Evolutionary conservation across 2,329 filamentous ascomycete genomes (phyloP).

Genomic region (Colletotrichum higginsianum): DNA sequence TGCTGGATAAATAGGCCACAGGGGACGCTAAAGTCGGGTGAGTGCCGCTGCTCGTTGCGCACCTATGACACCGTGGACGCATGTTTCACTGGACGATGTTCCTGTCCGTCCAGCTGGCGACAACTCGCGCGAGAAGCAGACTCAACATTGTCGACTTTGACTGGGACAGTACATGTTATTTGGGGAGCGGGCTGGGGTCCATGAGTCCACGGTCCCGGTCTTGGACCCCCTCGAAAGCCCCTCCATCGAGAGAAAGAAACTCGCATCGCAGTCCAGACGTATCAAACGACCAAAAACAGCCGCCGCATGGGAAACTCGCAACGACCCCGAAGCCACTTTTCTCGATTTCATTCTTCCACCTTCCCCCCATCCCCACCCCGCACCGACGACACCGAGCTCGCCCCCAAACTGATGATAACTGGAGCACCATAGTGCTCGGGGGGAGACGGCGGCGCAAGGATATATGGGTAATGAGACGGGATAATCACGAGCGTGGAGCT

Average conservation of each 20-base stretch:
- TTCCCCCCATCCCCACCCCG: background rate
- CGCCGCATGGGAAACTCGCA: slow-evolving; percentile 15
- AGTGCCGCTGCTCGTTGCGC: slow-evolving; percentile 41
- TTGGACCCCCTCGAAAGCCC: background rate
- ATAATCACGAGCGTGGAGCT: slow-evolving; percentile 15
- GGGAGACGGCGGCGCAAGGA: slow-evolving; percentile 9
- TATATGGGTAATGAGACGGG: slow-evolving; percentile 26
- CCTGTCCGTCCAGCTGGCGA: background rate
- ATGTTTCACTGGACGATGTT: background rate
- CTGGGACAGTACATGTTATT: background rate
- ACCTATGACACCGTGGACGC: slow-evolving; percentile 30
- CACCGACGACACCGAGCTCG: slow-evolving; percentile 11
- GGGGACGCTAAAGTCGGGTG: slow-evolving; percentile 33
- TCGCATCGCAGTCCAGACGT: background rate
- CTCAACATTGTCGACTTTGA: slow-evolving; percentile 7
- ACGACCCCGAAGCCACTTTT: slow-evolving; percentile 25
- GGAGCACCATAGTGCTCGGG: slow-evolving; percentile 6
- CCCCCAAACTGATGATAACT: slow-evolving; percentile 4
- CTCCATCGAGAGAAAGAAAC: background rate
- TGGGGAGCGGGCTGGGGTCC: background rate
- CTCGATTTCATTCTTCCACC: background rate
- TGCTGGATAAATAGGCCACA: slow-evolving; percentile 37
- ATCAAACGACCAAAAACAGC: background rate
- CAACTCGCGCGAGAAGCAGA: background rate
- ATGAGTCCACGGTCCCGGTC: background rate